A percentile compares a stretch with the other conserved stretches of the same genome.
Conservation (phyloP, 2,329 filamentous ascomycete genomes). For the Paraphaeosphaeria minitans region DNA sequence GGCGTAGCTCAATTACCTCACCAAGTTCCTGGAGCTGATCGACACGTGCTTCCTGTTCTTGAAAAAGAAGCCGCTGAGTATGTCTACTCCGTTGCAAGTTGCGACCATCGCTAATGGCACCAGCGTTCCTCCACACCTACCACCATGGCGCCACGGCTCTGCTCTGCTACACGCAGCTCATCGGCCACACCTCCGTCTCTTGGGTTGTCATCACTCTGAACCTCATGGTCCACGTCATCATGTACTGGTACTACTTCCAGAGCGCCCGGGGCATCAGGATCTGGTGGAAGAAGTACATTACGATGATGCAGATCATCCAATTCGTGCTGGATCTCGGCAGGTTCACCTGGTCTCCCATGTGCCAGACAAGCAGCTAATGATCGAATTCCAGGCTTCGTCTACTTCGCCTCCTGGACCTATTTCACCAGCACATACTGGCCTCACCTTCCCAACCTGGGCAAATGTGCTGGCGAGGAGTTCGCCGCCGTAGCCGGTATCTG, state of each 20-base stretch:
- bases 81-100: conserved; percentile 29
- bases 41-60: conserved; percentile 97
- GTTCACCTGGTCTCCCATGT: conserved; percentile 36
- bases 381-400: conserved; percentile 77
- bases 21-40: conserved; percentile 94
- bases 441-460: conserved; percentile 80
- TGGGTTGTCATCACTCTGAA: conserved; percentile 96
- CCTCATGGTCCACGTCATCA: conserved; percentile 92
- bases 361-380: conserved; percentile 23
- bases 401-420: conserved; percentile 99
- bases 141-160: conserved; percentile 97
- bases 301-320: conserved; percentile 93
- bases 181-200: conserved; percentile 89
- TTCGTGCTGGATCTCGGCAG: conserved; percentile 95
- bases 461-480: conserved; percentile 95
- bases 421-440: conserved; percentile 90
- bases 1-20: conserved; percentile 89
- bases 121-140: conserved; percentile 95
- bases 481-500: conserved; percentile 90
- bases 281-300: conserved; percentile 99
- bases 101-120: conserved; percentile 26
- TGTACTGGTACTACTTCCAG: conserved; percentile 99
- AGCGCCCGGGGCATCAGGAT: conserved; percentile 92
- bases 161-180: conserved; percentile 96
- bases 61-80: conserved; percentile 98